Evolutionary conservation across 345 rosid genomes (phyloP).

Genomic region (Salix arbutifolia): DNA sequence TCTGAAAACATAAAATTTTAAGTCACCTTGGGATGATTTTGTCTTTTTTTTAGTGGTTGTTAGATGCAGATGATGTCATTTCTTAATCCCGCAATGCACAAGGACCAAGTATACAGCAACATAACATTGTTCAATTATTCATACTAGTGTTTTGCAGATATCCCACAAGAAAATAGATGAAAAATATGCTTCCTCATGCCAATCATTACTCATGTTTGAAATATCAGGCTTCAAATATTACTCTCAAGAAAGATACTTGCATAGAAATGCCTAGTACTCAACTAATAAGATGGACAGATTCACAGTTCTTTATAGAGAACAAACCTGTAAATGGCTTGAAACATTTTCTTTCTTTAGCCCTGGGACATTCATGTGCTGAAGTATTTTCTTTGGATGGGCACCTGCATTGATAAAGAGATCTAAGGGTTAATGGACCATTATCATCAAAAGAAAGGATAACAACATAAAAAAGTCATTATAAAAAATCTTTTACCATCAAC

Average conservation of each 20-base stretch:
- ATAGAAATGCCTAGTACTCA: not conserved
- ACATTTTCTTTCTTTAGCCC: slow-evolving; percentile 36
- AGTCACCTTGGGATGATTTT: not conserved
- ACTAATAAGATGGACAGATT: not conserved
- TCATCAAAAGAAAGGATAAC: not conserved
- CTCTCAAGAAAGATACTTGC: not conserved
- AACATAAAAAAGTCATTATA: not conserved
- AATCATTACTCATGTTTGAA: not conserved
- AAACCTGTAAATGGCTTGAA: slow-evolving; percentile 56
- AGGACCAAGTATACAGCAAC: not conserved
- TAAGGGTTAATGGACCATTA: not conserved
- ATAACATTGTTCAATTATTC: not conserved
- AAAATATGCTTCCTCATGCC: not conserved
- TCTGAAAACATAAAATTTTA: slow-evolving; percentile 25
- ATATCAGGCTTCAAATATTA: not conserved
- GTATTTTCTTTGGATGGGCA: slow-evolving; percentile 48
- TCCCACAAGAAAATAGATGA: not conserved
- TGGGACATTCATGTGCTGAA: slow-evolving; percentile 41
- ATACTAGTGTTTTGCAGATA: not conserved
- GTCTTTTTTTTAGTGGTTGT: not conserved
- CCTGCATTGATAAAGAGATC: slow-evolving; percentile 15
- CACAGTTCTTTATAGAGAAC: not conserved
- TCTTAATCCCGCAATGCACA: not conserved
- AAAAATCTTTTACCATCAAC: slow-evolving; percentile 31
- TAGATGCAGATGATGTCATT: not conserved